Conservation (phyloP, 768 basidiomycete genomes). For the Sarcodon aspratus region DNA sequence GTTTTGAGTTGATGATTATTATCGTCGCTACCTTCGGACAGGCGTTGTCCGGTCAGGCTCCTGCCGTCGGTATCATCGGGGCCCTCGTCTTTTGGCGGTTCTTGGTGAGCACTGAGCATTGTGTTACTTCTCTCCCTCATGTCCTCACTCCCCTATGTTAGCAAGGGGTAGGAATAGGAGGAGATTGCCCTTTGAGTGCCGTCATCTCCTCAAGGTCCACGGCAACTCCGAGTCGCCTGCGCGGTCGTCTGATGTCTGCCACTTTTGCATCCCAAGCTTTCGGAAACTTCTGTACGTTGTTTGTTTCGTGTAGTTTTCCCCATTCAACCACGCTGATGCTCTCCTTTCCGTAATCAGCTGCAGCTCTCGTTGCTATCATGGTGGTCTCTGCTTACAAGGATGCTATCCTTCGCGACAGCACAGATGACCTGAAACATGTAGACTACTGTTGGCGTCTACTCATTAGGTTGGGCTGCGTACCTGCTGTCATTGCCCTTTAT, state of each 20-base stretch:
- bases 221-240: constrained; percentile 27
- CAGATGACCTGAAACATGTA: constrained; percentile 30
- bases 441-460: constrained; percentile 44
- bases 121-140: background rate
- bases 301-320: background rate
- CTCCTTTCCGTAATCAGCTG: constrained; percentile 30
- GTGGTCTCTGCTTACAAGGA: constrained; percentile 60
- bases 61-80: constrained; percentile 28
- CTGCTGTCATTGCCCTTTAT: constrained; percentile 31
- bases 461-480: constrained; percentile 36
- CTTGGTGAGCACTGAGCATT: constrained; percentile 18
- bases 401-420: constrained; percentile 33
- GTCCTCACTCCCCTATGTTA: background rate
- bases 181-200: constrained; percentile 36
- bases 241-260: constrained; percentile 37
- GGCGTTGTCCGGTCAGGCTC: constrained; percentile 25
- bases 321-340: background rate
- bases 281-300: constrained; percentile 24
- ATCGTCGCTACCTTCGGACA: constrained; percentile 27
- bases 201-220: constrained; percentile 38
- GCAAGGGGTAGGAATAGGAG: constrained; percentile 29
- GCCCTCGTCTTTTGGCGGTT: constrained; percentile 34
- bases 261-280: constrained; percentile 35
- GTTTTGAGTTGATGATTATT: constrained; percentile 29
- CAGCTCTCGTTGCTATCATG: constrained; percentile 60